A percentile compares a stretch with the other conserved stretches of the same genome.
These are phyloP conservation scores for Syzygium grande DNA, from an alignment of 345 rosid species.

Conservation along the genomic window DNA sequence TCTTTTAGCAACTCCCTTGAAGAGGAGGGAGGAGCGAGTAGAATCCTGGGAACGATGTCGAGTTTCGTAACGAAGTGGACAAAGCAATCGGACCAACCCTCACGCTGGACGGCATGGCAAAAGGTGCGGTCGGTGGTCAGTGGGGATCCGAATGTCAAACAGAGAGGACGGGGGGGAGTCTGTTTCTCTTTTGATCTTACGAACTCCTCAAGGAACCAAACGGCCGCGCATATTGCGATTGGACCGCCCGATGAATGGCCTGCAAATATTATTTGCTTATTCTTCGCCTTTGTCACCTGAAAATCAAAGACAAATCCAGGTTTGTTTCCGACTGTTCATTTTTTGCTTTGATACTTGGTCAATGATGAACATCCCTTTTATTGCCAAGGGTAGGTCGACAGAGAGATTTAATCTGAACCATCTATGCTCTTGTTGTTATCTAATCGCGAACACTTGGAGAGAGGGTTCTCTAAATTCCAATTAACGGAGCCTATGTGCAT, in stretches of 20 bases:
- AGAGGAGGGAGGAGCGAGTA: slow-evolving; percentile 44
- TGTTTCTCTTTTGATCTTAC: not conserved
- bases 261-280: slow-evolving; percentile 51
- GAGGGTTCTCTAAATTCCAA: not conserved
- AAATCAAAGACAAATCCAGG: not conserved
- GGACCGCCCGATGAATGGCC: slow-evolving; percentile 85
- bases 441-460: not conserved
- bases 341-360: not conserved
- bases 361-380: not conserved
- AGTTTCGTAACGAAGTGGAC: slow-evolving; percentile 50
- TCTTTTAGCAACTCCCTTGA: slow-evolving; percentile 10
- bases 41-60: slow-evolving; percentile 66
- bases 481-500: no score
- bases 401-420: no score
- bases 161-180: slow-evolving; percentile 19
- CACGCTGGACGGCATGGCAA: slow-evolving; percentile 61
- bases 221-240: slow-evolving; percentile 52
- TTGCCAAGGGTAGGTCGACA: not conserved
- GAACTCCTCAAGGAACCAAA: slow-evolving; percentile 49
- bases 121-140: slow-evolving; percentile 51
- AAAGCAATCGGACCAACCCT: slow-evolving; percentile 58
- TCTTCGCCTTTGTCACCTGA: slow-evolving; percentile 42
- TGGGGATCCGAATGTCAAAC: slow-evolving; percentile 88
- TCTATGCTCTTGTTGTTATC: not conserved
- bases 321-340: not conserved